Conservation (phyloP, 768 basidiomycete species). For the Mycena floridula region DNA sequence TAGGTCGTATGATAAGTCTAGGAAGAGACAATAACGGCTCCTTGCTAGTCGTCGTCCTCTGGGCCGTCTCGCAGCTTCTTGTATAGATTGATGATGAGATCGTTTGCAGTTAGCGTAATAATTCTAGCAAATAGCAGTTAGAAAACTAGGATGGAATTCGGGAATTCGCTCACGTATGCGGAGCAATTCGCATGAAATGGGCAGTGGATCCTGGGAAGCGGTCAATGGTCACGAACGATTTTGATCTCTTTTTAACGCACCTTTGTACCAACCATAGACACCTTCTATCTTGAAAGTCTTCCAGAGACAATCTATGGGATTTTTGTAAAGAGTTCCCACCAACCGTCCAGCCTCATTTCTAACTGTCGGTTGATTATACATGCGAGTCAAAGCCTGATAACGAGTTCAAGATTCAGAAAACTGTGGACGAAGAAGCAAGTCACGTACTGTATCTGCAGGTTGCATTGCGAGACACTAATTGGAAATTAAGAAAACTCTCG, state of each 20-base stretch:
- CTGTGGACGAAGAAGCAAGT: not conserved
- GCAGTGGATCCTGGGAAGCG: constrained; percentile 74
- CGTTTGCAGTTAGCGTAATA: constrained; percentile 86
- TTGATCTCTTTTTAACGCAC: no score
- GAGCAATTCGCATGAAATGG: constrained; percentile 88
- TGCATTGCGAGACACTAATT: constrained; percentile 86
- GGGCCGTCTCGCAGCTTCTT: constrained; percentile 35
- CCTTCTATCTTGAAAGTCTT: constrained; percentile 93
- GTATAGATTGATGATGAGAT: constrained; percentile 67
- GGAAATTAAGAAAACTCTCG: constrained; percentile 6
- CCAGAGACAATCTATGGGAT: constrained; percentile 94
- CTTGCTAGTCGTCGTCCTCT: no score
- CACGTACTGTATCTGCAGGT: constrained; percentile 75
- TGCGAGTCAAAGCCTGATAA: constrained; percentile 84
- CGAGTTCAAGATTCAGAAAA: constrained; percentile 7
- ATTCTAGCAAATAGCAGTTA: constrained; percentile 42
- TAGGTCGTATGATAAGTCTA: no score
- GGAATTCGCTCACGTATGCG: constrained; percentile 64
- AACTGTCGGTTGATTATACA: constrained; percentile 93
- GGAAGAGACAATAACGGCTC: no score
- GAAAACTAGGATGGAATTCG: not conserved
- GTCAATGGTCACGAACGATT: not conserved
- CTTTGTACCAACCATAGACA: constrained; percentile 93
- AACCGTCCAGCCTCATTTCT: constrained; percentile 62
- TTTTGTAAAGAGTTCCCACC: constrained; percentile 78